Conservation (phyloP, 2,329 filamentous ascomycete species). For the Hypoxylon sp. region DNA sequence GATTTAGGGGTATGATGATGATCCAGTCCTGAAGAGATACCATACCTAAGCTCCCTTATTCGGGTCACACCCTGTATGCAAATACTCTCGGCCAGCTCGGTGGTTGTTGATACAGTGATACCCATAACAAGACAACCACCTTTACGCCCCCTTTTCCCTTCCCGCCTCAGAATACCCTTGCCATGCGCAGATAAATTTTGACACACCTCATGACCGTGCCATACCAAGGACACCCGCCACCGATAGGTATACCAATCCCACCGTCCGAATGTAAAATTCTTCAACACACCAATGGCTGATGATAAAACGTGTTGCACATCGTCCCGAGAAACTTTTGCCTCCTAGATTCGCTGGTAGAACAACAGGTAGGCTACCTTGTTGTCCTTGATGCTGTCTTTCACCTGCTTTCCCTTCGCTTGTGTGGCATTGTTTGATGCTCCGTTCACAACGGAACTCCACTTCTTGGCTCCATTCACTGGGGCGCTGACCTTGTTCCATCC, state of each 20-base stretch:
- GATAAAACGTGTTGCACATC: neutral
- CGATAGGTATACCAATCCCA: constrained; percentile 31
- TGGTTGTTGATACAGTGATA: constrained; percentile 26
- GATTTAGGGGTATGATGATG: constrained; percentile 15
- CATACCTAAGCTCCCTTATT: constrained; percentile 28
- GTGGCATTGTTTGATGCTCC: constrained; percentile 70
- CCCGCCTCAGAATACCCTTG: constrained; percentile 27
- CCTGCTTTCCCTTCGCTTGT: constrained; percentile 70
- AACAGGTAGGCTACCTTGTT: constrained; percentile 98
- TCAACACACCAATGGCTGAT: constrained; percentile 8
- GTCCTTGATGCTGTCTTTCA: constrained; percentile 80
- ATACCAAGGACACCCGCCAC: constrained; percentile 25
- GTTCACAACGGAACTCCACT: constrained; percentile 80
- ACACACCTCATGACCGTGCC: constrained; percentile 27
- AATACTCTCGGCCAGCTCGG: constrained; percentile 23
- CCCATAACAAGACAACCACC: constrained; percentile 31
- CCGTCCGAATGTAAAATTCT: constrained; percentile 21
- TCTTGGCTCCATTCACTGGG: constrained; percentile 76
- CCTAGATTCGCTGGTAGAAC: constrained; percentile 86
- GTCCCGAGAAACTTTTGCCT: constrained; percentile 7
- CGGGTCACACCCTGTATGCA: constrained; percentile 25
- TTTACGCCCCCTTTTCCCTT: constrained; percentile 20
- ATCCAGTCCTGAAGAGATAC: constrained; percentile 29
- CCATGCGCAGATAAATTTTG: constrained; percentile 28
- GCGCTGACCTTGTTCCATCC: constrained; percentile 87